phyloP scores from a whole-genome alignment of 2,329 filamentous ascomycete genomes.

The Apiospora aurea region DNA sequence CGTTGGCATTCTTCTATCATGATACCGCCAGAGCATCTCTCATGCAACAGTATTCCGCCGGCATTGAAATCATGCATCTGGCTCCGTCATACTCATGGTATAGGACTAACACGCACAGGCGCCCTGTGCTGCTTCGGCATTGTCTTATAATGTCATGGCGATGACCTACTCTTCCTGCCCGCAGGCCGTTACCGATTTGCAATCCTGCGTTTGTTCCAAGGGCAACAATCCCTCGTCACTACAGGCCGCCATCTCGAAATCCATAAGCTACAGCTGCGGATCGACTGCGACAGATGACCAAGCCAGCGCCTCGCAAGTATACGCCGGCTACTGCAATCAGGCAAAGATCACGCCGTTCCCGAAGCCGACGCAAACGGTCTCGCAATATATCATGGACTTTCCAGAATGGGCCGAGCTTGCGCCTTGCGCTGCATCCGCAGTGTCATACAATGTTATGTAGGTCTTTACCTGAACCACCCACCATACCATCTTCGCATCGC shows the following conservation, averaged over 20 bases:
- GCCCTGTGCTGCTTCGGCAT: constrained; percentile 55
- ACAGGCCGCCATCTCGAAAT: constrained; percentile 46
- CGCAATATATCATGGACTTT: constrained; percentile 58
- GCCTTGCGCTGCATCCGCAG: constrained; percentile 49
- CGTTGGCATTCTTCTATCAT: not conserved
- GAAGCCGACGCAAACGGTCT: constrained; percentile 51
- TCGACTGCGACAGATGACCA: constrained; percentile 55
- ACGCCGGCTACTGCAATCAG: constrained; percentile 58
- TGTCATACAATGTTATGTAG: constrained; percentile 49
- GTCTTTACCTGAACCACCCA: constrained; percentile 32
- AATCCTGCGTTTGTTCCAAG: constrained; percentile 61
- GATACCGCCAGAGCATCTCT: not conserved
- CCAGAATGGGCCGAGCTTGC: constrained; percentile 51
- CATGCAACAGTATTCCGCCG: not conserved
- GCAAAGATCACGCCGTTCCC: constrained; percentile 47
- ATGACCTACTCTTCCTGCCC: constrained; percentile 54
- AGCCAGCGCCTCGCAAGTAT: constrained; percentile 53
- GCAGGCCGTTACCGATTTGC: constrained; percentile 51
- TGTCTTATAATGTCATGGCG: constrained; percentile 52
- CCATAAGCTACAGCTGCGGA: constrained; percentile 53
- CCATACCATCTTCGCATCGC: too few species aligned
- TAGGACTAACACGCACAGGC: constrained; percentile 45
- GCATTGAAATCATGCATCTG: not conserved
- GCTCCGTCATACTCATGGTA: too few species aligned
- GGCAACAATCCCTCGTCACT: constrained; percentile 49